These are phyloP conservation scores for Ceratobasidium sp. DNA, from an alignment of 1,284 basidiomycete genomes.

Conservation along the genomic window DNA sequence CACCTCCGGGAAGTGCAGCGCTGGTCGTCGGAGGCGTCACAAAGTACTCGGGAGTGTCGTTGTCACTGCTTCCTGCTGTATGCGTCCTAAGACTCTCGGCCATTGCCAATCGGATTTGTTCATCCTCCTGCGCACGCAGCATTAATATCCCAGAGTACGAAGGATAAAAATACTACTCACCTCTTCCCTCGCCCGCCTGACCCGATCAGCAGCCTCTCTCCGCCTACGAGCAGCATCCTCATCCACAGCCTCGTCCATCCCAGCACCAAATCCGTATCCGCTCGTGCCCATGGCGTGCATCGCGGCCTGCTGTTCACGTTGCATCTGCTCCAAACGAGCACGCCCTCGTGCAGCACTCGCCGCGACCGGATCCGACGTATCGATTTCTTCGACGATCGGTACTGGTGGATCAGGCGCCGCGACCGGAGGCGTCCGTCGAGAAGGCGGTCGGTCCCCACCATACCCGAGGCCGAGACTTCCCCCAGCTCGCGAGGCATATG, in stretches of 20 bases:
- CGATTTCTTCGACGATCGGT: slow-evolving; percentile 47
- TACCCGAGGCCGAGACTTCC: slow-evolving; percentile 1
- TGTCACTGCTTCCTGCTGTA: slow-evolving; percentile 46
- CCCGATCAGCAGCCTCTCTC: slow-evolving; percentile 38
- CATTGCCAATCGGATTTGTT: slow-evolving; percentile 67
- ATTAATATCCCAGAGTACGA: background rate
- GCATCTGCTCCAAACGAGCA: slow-evolving; percentile 68
- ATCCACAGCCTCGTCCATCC: slow-evolving; percentile 41
- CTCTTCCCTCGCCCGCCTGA: slow-evolving; percentile 43
- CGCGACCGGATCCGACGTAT: slow-evolving; percentile 62
- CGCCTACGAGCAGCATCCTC: slow-evolving; percentile 43
- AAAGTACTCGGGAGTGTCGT: slow-evolving; percentile 44
- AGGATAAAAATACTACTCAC: background rate
- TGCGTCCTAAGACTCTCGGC: slow-evolving; percentile 68
- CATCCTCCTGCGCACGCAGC: slow-evolving; percentile 57
- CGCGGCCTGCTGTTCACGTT: slow-evolving; percentile 70
- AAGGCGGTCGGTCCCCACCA: background rate
- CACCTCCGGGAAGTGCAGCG: background rate
- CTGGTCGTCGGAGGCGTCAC: slow-evolving; percentile 40
- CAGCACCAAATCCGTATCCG: slow-evolving; percentile 49
- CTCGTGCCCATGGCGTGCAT: slow-evolving; percentile 64
- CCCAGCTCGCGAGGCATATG: background rate
- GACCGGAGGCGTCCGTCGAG: background rate
- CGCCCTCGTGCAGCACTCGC: slow-evolving; percentile 71
- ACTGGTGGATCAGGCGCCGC: slow-evolving; percentile 40